phyloP scores from a whole-genome alignment of 1,284 basidiomycete species.

The Puccinia horiana region DNA sequence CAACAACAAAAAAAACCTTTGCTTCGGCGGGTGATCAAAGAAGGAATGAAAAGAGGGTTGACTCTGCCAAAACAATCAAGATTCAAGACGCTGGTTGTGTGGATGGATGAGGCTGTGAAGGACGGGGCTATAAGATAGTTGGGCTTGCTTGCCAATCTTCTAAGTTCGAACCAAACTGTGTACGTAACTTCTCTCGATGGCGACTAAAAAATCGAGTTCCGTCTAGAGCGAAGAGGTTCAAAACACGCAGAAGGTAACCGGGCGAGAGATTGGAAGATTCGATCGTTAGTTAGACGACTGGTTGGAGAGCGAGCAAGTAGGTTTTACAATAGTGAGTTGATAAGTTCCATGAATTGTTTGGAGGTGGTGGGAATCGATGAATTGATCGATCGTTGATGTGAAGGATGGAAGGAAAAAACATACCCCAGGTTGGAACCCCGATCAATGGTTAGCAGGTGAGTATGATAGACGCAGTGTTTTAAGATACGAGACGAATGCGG shows the following conservation, averaged over 20 bases:
- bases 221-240: background rate
- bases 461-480: background rate
- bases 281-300: background rate
- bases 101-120: background rate
- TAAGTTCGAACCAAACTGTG: background rate
- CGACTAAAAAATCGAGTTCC: background rate
- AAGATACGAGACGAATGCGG: background rate
- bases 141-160: background rate
- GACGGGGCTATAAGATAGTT: background rate
- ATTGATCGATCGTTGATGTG: background rate
- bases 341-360: background rate
- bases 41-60: background rate
- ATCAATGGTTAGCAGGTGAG: background rate
- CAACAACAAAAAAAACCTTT: background rate
- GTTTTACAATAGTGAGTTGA: background rate
- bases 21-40: constrained; percentile 1
- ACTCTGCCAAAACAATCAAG: background rate
- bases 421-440: background rate
- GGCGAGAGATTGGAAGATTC: background rate
- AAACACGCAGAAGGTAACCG: background rate
- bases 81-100: background rate
- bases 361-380: background rate
- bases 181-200: background rate
- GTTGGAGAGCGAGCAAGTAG: background rate
- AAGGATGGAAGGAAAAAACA: background rate